Percentiles rank a stretch among this genome's conserved stretches.
Conservation (phyloP, 495 filamentous ascomycete species). For the Hyaloscypha hepaticicola region DNA sequence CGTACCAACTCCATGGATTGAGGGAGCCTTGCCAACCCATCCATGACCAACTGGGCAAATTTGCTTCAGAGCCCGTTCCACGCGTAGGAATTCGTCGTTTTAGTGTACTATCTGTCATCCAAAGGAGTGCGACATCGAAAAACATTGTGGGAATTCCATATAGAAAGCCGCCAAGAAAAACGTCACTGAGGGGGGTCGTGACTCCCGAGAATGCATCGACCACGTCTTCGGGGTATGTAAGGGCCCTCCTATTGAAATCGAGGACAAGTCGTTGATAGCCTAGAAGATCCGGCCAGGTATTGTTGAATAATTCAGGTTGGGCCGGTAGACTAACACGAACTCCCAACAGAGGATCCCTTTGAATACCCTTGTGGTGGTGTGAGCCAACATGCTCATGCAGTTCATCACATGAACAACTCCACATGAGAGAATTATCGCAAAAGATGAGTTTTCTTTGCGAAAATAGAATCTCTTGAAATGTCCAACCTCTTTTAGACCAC, state of each 20-base stretch:
- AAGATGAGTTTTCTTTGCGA: conserved; percentile 4
- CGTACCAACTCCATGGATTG: neutral
- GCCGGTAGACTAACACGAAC: too few relatives aligned
- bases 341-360: neutral
- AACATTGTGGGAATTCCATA: conserved; percentile 12
- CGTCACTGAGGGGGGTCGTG: neutral
- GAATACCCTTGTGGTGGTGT: too few relatives aligned
- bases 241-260: neutral
- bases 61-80: neutral
- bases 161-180: conserved; percentile 14
- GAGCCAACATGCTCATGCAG: neutral
- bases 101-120: neutral
- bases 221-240: conserved; percentile 20
- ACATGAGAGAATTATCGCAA: neutral
- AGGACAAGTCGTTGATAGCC: neutral
- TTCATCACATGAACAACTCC: conserved; percentile 3
- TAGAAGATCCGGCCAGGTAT: neutral
- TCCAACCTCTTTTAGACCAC: conserved; percentile 18
- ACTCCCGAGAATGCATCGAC: conserved; percentile 13
- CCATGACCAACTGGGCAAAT: neutral
- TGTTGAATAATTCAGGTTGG: neutral
- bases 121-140: conserved; percentile 6
- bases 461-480: conserved; percentile 15
- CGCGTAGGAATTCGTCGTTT: neutral
- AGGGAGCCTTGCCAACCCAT: neutral